phyloP scores from a whole-genome alignment of 2,329 filamentous ascomycete genomes.

The Juglanconis oblonga region DNA sequence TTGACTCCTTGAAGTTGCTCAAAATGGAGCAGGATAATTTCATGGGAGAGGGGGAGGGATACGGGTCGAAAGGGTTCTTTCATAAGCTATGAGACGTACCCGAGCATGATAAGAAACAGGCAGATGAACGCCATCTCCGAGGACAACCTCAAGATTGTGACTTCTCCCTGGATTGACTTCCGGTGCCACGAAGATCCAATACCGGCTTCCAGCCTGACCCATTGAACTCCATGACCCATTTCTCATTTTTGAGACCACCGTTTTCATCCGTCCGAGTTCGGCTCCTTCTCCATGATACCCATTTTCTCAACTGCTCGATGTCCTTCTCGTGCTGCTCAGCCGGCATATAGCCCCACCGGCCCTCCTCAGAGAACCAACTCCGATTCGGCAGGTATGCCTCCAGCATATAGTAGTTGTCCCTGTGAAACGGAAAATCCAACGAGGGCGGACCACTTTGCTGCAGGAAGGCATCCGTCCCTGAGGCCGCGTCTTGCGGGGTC shows the following conservation, averaged over 20 bases:
- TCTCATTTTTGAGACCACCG: neutral
- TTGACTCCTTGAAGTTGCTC: too few relatives aligned
- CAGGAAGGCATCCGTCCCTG: constrained; percentile 50
- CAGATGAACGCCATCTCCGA: too few relatives aligned
- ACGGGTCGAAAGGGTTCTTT: too few relatives aligned
- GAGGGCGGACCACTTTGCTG: constrained; percentile 47
- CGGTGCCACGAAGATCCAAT: neutral
- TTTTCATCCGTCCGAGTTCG: neutral
- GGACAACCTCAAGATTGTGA: neutral
- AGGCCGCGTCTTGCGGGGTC: constrained; percentile 37
- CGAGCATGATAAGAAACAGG: too few relatives aligned
- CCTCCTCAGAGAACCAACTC: constrained; percentile 45
- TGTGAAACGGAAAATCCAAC: constrained; percentile 50
- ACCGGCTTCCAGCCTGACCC: neutral
- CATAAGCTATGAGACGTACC: too few relatives aligned
- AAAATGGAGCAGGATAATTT: too few relatives aligned
- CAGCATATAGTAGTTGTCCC: constrained; percentile 59
- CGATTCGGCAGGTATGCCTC: constrained; percentile 56
- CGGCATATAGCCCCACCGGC: constrained; percentile 48
- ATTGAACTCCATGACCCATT: constrained; percentile 1
- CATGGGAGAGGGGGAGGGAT: too few relatives aligned
- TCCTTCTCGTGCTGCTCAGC: constrained; percentile 38
- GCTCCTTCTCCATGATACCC: constrained; percentile 15
- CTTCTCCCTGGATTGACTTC: neutral
- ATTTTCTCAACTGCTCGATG: constrained; percentile 29